These are phyloP conservation scores for Cladosporium colombiae DNA, from an alignment of 2,329 filamentous ascomycete species.

Conservation along the genomic window DNA sequence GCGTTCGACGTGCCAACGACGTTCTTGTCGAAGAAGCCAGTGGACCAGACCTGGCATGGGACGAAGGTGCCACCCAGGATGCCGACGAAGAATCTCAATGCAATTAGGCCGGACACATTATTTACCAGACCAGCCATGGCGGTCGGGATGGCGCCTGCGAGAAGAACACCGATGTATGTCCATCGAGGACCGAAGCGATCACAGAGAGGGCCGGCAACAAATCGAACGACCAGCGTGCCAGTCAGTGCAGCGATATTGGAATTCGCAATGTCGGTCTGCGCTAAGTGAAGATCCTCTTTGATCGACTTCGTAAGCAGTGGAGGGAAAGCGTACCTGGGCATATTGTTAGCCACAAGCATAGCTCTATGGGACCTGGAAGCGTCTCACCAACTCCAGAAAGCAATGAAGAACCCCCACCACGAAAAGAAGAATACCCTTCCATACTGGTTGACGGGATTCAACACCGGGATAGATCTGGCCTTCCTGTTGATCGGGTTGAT, in stretches of 20 bases:
- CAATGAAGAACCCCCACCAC: slow-evolving; percentile 78
- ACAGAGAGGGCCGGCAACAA: slow-evolving; percentile 74
- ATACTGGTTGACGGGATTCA: slow-evolving; percentile 75
- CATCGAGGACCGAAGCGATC: slow-evolving; percentile 75
- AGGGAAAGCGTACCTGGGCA: slow-evolving; percentile 75
- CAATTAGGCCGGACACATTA: slow-evolving; percentile 63
- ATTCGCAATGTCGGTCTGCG: slow-evolving; percentile 70
- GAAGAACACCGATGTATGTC: slow-evolving; percentile 70
- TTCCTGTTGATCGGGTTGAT: slow-evolving; percentile 80
- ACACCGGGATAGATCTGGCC: slow-evolving; percentile 71
- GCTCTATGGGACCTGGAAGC: not conserved
- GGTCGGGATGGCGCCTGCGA: slow-evolving; percentile 73
- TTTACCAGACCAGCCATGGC: slow-evolving; percentile 74
- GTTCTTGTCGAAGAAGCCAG: slow-evolving; percentile 66
- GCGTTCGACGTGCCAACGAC: slow-evolving; percentile 83
- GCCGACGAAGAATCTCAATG: slow-evolving; percentile 72
- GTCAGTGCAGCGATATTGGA: slow-evolving; percentile 80
- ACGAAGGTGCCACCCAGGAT: slow-evolving; percentile 74
- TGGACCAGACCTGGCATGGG: slow-evolving; percentile 85
- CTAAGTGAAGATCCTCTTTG: slow-evolving; percentile 71
- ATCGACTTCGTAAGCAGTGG: slow-evolving; percentile 75
- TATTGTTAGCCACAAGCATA: not conserved
- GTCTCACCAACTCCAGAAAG: slow-evolving; percentile 71
- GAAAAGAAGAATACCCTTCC: slow-evolving; percentile 84
- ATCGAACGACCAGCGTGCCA: slow-evolving; percentile 70